A percentile compares a stretch with the other conserved stretches of the same genome.
phyloP scores from a whole-genome alignment of 2,329 filamentous ascomycete genomes.

The Sporothrix pallida region DNA sequence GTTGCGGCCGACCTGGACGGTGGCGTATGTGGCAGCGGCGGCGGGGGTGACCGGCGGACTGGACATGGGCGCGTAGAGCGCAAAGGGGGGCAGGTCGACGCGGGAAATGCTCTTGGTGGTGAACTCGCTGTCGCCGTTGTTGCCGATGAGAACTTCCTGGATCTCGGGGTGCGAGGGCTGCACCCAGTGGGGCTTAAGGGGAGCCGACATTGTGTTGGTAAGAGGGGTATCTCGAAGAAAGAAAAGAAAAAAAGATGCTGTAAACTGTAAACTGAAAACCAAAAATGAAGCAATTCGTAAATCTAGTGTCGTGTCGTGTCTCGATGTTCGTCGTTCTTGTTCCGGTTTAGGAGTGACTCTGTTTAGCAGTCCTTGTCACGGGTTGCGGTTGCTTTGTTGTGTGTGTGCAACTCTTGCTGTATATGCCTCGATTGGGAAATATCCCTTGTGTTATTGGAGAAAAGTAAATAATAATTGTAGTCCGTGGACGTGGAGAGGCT shows the following conservation, averaged over 20 bases:
- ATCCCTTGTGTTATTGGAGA: slow-evolving; percentile 25
- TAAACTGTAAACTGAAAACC: background rate
- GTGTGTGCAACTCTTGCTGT: slow-evolving; percentile 1
- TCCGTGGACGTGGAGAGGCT: slow-evolving; percentile 3
- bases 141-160: slow-evolving; percentile 60
- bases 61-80: slow-evolving; percentile 68
- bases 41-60: slow-evolving; percentile 68
- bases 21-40: slow-evolving; percentile 64
- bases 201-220: slow-evolving; percentile 53
- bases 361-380: background rate
- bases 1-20: slow-evolving; percentile 63
- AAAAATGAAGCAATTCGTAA: slow-evolving; percentile 28
- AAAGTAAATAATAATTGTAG: background rate
- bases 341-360: slow-evolving; percentile 10
- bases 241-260: background rate
- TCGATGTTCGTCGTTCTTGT: background rate
- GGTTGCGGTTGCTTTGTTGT: slow-evolving; percentile 23
- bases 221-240: slow-evolving; percentile 12
- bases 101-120: slow-evolving; percentile 65
- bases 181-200: slow-evolving; percentile 63
- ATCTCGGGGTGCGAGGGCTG: slow-evolving; percentile 66
- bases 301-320: slow-evolving; percentile 15
- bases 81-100: slow-evolving; percentile 63
- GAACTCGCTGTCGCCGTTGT: slow-evolving; percentile 58
- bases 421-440: slow-evolving; percentile 28